Evolutionary conservation across 106 monocot genomes (phyloP).

Genomic region (Agapanthus africanus): DNA sequence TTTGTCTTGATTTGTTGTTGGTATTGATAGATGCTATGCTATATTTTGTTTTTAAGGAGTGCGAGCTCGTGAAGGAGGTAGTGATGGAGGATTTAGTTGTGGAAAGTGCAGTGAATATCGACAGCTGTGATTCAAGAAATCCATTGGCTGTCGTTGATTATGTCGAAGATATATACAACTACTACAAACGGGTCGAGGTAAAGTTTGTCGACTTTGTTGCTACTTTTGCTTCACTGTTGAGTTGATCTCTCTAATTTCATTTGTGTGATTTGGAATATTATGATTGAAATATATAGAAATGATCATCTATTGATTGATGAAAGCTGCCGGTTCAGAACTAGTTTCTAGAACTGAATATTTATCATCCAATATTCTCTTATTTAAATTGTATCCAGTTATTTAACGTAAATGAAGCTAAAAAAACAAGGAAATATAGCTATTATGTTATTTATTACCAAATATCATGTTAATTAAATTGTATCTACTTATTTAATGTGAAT

Average conservation of each 20-base stretch:
- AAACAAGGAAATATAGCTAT: no score
- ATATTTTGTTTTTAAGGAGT: slow-evolving; percentile 3
- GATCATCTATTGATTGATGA: neutral
- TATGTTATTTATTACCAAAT: no score
- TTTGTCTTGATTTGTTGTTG: neutral
- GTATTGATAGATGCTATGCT: neutral
- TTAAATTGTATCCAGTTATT: no score
- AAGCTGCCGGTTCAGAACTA: neutral
- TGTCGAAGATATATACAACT: slow-evolving; percentile 59
- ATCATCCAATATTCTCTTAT: no score
- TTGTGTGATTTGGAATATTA: neutral
- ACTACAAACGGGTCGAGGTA: slow-evolving; percentile 67
- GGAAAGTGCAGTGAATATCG: slow-evolving; percentile 45
- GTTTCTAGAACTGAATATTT: no score
- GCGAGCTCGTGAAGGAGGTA: slow-evolving; percentile 48
- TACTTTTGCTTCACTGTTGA: neutral
- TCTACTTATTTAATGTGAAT: no score
- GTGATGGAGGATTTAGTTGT: slow-evolving; percentile 65
- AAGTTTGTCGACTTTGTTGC: neutral
- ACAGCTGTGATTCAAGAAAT: slow-evolving; percentile 48
- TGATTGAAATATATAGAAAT: neutral
- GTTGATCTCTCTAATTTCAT: neutral
- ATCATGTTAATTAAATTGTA: no score
- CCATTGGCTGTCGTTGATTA: slow-evolving; percentile 74
- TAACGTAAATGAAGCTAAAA: no score